Evolutionary conservation across 805 yeast species (phyloP).

Genomic region (Candida cerambycidarum): DNA sequence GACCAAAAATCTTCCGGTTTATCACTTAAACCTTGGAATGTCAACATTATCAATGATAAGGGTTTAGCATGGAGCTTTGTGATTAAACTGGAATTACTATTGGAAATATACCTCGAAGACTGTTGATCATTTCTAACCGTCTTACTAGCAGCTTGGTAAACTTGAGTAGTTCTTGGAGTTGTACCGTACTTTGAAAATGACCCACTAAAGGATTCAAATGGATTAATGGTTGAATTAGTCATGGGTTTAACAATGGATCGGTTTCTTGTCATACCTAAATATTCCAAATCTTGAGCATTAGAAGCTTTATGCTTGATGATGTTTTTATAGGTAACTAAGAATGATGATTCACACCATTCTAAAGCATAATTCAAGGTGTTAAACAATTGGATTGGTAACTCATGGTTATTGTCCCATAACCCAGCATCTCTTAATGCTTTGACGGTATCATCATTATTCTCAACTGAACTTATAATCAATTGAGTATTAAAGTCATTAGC

Average conservation of each 20-base stretch:
- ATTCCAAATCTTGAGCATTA: conserved; percentile 9
- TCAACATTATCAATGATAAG: conserved; percentile 60
- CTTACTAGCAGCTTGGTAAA: conserved; percentile 52
- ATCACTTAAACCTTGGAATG: conserved; percentile 59
- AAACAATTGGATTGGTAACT: conserved; percentile 57
- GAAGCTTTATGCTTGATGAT: conserved; percentile 11
- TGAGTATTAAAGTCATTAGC: conserved; percentile 67
- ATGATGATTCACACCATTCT: conserved; percentile 96
- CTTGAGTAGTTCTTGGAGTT: conserved; percentile 55
- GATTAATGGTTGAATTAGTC: conserved; percentile 14
- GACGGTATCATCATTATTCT: conserved; percentile 62
- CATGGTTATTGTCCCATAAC: conserved; percentile 53
- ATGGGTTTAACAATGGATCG: conserved; percentile 13
- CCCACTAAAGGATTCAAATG: conserved; percentile 21
- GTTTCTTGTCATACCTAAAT: conserved; percentile 17
- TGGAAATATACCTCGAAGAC: background rate
- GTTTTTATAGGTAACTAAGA: conserved; percentile 59
- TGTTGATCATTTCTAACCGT: conserved; percentile 42
- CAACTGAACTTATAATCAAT: conserved; percentile 76
- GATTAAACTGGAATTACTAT: background rate
- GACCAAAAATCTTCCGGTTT: conserved; percentile 60
- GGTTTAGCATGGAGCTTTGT: conserved; percentile 48
- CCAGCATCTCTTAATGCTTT: conserved; percentile 82
- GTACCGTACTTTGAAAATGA: conserved; percentile 24
- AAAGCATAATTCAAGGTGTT: conserved; percentile 80